These are phyloP conservation scores for Yamadazyma dushanensis DNA, from an alignment of 1,139 yeast genomes.

Conservation along the genomic window DNA sequence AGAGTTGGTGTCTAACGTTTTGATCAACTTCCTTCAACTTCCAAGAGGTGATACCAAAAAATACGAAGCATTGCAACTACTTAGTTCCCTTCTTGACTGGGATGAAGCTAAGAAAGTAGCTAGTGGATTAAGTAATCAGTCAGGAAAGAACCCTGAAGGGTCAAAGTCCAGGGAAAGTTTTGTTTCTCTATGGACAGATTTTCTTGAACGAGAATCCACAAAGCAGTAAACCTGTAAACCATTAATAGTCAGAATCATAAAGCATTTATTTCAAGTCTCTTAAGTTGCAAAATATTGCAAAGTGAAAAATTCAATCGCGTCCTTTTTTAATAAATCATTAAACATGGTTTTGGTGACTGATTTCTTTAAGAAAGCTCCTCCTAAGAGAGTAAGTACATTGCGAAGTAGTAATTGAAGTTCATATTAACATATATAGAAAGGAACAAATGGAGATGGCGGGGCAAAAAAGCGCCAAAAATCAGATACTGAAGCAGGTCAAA, in stretches of 20 bases:
- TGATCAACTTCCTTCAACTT: constrained; percentile 79
- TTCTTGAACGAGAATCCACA: constrained; percentile 70
- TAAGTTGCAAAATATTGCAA: background rate
- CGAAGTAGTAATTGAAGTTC: background rate
- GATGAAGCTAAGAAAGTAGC: constrained; percentile 77
- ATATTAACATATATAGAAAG: background rate
- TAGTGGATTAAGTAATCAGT: constrained; percentile 65
- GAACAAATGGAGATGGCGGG: constrained; percentile 2
- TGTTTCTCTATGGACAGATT: constrained; percentile 87
- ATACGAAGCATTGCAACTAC: constrained; percentile 84
- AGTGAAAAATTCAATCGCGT: constrained; percentile 1
- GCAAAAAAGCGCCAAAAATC: constrained; percentile 7
- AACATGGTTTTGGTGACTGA: constrained; percentile 21
- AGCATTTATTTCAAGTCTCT: too few species aligned
- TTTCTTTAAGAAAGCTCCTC: constrained; percentile 16
- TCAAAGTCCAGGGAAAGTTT: constrained; percentile 59
- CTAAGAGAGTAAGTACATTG: constrained; percentile 4
- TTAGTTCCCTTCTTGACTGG: constrained; percentile 85
- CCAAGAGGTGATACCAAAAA: constrained; percentile 95
- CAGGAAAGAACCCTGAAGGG: constrained; percentile 18
- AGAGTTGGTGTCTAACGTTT: constrained; percentile 80
- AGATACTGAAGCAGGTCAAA: constrained; percentile 2
- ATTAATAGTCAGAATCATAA: too few species aligned
- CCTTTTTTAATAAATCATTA: background rate
- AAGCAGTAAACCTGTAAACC: constrained; percentile 19